phyloP scores from a whole-genome alignment of 2,329 filamentous ascomycete genomes.

The Colletotrichum sp. region DNA sequence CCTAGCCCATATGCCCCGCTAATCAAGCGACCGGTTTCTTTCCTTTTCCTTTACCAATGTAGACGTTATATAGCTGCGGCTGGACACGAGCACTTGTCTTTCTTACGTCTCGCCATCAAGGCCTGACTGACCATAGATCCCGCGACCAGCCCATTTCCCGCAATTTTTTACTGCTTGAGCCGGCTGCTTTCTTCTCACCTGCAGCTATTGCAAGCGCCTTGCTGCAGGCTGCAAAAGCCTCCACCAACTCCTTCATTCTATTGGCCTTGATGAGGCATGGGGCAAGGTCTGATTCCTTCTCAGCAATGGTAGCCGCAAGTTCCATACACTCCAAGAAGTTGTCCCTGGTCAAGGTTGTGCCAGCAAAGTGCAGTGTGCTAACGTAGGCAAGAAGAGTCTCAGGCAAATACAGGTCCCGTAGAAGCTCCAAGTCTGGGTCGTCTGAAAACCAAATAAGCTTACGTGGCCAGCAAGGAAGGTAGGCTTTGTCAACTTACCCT shows the following conservation, averaged over 20 bases:
- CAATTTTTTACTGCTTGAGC: conserved; percentile 62
- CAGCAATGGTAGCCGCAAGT: conserved; percentile 76
- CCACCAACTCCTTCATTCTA: conserved; percentile 77
- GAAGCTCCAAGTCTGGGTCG: conserved; percentile 58
- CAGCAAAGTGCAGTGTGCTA: conserved; percentile 79
- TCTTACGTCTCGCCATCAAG: conserved; percentile 22
- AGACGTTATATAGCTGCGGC: neutral
- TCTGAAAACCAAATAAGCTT: neutral
- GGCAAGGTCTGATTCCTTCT: conserved; percentile 70
- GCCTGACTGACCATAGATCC: conserved; percentile 65
- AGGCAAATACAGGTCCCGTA: conserved; percentile 82
- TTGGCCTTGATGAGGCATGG: conserved; percentile 66
- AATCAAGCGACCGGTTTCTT: neutral
- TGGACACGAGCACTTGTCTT: neutral
- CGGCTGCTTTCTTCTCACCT: conserved; percentile 56
- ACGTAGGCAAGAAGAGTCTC: conserved; percentile 87
- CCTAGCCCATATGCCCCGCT: neutral
- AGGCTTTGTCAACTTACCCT: conserved; percentile 50
- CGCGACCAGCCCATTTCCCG: conserved; percentile 67
- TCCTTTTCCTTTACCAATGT: neutral
- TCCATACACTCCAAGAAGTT: conserved; percentile 87
- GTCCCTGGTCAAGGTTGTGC: conserved; percentile 75
- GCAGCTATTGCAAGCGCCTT: conserved; percentile 69
- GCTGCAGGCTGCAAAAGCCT: conserved; percentile 78
- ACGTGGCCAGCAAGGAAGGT: neutral